Conservation (phyloP, 768 basidiomycete genomes). For the Leccinum aurantiacum region DNA sequence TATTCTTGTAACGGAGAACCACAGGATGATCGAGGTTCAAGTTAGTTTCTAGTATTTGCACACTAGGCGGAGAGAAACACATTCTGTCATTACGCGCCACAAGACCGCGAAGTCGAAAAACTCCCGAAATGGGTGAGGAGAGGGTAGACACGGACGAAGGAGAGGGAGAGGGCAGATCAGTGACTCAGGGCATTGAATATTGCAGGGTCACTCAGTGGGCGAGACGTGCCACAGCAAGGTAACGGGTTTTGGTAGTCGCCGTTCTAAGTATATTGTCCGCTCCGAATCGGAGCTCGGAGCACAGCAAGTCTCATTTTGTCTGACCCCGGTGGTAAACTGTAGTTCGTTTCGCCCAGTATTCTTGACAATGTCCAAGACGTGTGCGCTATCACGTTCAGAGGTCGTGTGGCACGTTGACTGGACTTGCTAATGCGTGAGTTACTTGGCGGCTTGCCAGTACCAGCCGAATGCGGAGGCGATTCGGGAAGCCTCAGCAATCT, state of each 20-base stretch:
- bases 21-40: not conserved
- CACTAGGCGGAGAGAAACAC: not conserved
- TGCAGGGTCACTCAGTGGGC: too few relatives aligned
- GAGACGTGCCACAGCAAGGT: not conserved
- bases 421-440: too few relatives aligned
- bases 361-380: not conserved
- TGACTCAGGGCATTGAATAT: too few relatives aligned
- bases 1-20: not conserved
- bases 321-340: not conserved
- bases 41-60: not conserved
- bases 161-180: too few relatives aligned
- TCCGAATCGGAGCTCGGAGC: not conserved
- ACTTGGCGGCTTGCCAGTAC: too few relatives aligned
- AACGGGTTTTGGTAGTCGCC: not conserved
- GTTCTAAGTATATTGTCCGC: not conserved
- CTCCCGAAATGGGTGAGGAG: too few relatives aligned
- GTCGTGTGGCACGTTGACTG: not conserved
- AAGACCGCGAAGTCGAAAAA: not conserved
- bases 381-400: not conserved
- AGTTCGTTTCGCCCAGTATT: not conserved
- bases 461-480: too few relatives aligned
- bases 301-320: not conserved
- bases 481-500: too few relatives aligned
- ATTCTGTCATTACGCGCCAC: not conserved
- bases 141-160: not conserved